Evolutionary conservation across 176 grass and related monocot species (phyloP), one percentile per base, ranked within the genome.

Genomic region (Lolium rigidum): DNA sequence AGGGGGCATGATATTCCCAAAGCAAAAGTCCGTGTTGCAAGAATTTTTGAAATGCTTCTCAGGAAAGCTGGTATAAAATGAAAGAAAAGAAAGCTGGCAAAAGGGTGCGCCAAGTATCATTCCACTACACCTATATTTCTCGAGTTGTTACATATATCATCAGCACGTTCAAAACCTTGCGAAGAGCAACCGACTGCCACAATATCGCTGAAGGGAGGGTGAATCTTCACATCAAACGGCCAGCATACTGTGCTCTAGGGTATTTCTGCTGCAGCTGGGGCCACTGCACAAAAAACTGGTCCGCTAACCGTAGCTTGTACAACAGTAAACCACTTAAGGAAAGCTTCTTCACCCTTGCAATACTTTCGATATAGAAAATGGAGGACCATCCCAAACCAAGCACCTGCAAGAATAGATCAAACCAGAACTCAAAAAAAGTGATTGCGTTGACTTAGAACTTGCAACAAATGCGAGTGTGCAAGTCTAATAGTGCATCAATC

Each of bases 281-380:
- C 97, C 94, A 96, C 81, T 99, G 94, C 80, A 99, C 94, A 35
- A 94, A 90, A 77, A 99, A 93, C 57, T 91, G 88, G 43, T 99
- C 90, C 17, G 92, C 90, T 52, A 96, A 60, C 15, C 73, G 70
- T 73, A 99, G 83, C 92, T 99, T 99, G 82, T 94, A 96, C 43
- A 99, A 39, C 82, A 99, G 80, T 68, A 99, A 86, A 2, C 94
- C 94, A 9, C 97, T 99, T 80, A 93, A 87, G 0, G 92, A 99
- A 76, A 99, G 82, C 77, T 93, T 99, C 81, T 80, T 86, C 80
- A 96, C 97, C 90, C 94, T 89, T 73, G 97, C 97, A 73, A 95
- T 98, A 46, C 93, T 98, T 90, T 98, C 93, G 7, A 94, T 85
- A 31, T 98, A 98, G 89, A 98, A 89, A 80, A 95, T 94, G 24